These are phyloP conservation scores for Camellia oleifera DNA, from an alignment of 179 eudicot species.

Conservation along the genomic window DNA sequence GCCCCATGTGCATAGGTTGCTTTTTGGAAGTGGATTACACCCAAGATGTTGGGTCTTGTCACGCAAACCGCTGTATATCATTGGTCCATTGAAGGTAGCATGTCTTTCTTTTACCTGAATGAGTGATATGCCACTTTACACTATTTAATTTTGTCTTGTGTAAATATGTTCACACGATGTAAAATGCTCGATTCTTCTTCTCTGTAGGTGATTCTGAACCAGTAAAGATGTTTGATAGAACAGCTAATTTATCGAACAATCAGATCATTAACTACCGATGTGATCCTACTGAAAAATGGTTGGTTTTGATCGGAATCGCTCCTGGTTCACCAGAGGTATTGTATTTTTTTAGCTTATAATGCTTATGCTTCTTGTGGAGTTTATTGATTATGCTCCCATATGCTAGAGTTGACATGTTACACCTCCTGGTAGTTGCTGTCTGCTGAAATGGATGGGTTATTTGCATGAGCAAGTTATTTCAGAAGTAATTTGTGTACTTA, in stretches of 20 bases:
- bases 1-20: slow-evolving; percentile 48
- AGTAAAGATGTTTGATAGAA: slow-evolving; percentile 83
- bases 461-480: neutral
- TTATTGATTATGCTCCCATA: neutral
- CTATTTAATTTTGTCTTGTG: neutral
- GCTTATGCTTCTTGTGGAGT: slow-evolving; percentile 8
- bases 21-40: slow-evolving; percentile 93
- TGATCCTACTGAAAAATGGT: slow-evolving; percentile 93
- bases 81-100: slow-evolving; percentile 91
- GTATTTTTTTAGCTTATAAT: slow-evolving; percentile 27
- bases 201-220: slow-evolving; percentile 75
- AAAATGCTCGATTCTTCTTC: neutral
- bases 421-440: neutral
- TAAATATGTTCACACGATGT: neutral
- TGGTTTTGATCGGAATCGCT: slow-evolving; percentile 93
- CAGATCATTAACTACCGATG: slow-evolving; percentile 87
- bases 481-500: slow-evolving; percentile 1
- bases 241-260: slow-evolving; percentile 83
- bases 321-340: slow-evolving; percentile 91
- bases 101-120: slow-evolving; percentile 5
- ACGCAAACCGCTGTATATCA: slow-evolving; percentile 89
- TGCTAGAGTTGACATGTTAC: neutral
- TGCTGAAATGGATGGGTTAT: neutral
- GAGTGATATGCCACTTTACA: neutral
- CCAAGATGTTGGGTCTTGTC: slow-evolving; percentile 78